These are phyloP conservation scores for Pyropia haitanensis DNA, from an alignment of 23 red algal species.

Conservation along the genomic window DNA sequence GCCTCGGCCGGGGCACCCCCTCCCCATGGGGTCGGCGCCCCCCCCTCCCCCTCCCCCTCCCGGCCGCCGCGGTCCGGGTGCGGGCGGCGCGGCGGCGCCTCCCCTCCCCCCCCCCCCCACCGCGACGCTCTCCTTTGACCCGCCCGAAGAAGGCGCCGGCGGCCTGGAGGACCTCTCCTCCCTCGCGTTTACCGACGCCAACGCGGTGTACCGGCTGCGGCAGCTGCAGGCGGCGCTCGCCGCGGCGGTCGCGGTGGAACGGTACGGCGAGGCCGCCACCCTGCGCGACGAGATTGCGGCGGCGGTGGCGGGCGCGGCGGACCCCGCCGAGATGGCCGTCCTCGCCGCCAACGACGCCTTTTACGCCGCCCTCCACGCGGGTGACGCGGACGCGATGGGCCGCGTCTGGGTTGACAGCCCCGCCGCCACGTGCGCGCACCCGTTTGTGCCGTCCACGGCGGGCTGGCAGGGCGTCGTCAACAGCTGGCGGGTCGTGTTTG, in stretches of 20 bases:
- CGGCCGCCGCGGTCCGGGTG: too few species aligned
- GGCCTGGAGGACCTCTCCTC: too few species aligned
- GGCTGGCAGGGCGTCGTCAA: constrained; percentile 9
- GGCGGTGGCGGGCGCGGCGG: neutral
- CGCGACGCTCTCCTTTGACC: too few species aligned
- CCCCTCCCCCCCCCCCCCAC: too few species aligned
- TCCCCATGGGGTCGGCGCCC: too few species aligned
- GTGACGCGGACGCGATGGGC: constrained; percentile 8
- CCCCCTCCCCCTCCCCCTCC: too few species aligned
- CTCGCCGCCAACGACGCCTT: constrained; percentile 35
- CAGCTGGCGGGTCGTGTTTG: constrained; percentile 27
- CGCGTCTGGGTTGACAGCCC: constrained; percentile 14
- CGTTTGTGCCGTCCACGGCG: constrained; percentile 7
- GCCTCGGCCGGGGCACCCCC: too few species aligned
- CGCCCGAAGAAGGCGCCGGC: too few species aligned
- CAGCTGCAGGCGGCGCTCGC: constrained; percentile 6
- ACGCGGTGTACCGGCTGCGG: neutral
- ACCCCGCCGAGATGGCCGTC: constrained; percentile 5
- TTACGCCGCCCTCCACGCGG: constrained; percentile 46
- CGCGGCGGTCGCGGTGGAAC: neutral
- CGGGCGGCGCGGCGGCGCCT: too few species aligned
- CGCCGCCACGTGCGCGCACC: constrained; percentile 23
- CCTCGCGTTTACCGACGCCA: too few species aligned
- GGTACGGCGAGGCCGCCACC: constrained; percentile 6
- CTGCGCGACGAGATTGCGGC: constrained; percentile 7